Evolutionary conservation across 371 early-diverging fungal species (phyloP).

Genomic region (Mortierella sp.): DNA sequence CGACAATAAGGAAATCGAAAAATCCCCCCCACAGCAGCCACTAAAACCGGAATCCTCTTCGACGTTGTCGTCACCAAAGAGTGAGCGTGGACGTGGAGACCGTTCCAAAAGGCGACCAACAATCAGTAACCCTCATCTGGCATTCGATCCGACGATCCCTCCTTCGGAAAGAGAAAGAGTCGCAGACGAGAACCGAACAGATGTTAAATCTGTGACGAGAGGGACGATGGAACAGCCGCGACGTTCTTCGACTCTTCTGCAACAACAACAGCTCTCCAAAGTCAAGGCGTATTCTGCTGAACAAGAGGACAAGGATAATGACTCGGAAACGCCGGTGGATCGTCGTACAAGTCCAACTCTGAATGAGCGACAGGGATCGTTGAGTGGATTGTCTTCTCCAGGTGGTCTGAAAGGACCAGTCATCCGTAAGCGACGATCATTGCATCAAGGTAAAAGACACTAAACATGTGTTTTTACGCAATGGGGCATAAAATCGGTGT

Average conservation of each 20-base stretch:
- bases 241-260: neutral
- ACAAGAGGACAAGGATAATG: constrained; percentile 15
- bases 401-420: constrained; percentile 12
- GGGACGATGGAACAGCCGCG: constrained; percentile 29
- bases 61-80: too few relatives aligned
- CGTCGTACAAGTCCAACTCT: constrained; percentile 7
- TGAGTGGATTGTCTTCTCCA: neutral
- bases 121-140: constrained; percentile 25
- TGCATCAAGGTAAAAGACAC: constrained; percentile 38
- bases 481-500: too few relatives aligned
- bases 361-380: neutral
- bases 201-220: constrained; percentile 1
- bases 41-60: too few relatives aligned
- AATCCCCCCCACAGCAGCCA: too few relatives aligned
- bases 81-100: too few relatives aligned
- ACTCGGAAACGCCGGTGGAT: neutral
- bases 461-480: neutral
- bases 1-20: too few relatives aligned
- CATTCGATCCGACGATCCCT: constrained; percentile 35
- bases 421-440: constrained; percentile 33
- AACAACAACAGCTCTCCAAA: neutral
- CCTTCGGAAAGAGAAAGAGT: constrained; percentile 28
- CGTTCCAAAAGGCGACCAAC: constrained; percentile 15
- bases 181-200: neutral
- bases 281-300: neutral